These are phyloP conservation scores for Fusarium buharicum DNA, from an alignment of 2,329 filamentous ascomycete species.

Conservation along the genomic window DNA sequence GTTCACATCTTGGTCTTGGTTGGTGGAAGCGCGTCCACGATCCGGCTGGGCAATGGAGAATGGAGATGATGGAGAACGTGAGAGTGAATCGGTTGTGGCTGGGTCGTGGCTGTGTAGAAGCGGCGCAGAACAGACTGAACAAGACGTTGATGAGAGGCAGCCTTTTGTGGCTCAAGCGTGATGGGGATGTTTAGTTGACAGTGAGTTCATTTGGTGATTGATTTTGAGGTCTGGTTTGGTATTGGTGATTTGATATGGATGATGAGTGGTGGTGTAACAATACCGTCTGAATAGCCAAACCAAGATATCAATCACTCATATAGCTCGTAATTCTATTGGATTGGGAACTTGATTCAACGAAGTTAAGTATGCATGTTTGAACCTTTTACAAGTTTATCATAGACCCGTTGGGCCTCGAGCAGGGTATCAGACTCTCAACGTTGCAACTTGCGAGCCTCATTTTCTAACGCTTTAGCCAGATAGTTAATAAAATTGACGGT, in stretches of 20 bases:
- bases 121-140: neutral
- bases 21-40: slow-evolving; percentile 34
- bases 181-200: neutral
- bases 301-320: no score
- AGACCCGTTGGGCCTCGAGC: no score
- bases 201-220: neutral
- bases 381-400: no score
- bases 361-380: no score
- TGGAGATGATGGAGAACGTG: slow-evolving; percentile 8
- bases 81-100: slow-evolving; percentile 36
- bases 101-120: slow-evolving; percentile 21
- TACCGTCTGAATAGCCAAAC: no score
- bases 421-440: no score
- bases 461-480: no score
- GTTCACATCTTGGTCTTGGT: slow-evolving; percentile 36
- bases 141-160: slow-evolving; percentile 3
- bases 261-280: neutral
- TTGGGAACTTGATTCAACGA: no score
- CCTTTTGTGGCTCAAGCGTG: neutral
- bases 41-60: slow-evolving; percentile 9
- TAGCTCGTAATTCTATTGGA: no score
- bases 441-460: no score
- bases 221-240: neutral
- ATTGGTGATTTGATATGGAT: neutral
- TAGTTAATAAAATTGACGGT: no score